Conservation (phyloP, 2,329 filamentous ascomycete genomes). For the Colletotrichum eremochloae region DNA sequence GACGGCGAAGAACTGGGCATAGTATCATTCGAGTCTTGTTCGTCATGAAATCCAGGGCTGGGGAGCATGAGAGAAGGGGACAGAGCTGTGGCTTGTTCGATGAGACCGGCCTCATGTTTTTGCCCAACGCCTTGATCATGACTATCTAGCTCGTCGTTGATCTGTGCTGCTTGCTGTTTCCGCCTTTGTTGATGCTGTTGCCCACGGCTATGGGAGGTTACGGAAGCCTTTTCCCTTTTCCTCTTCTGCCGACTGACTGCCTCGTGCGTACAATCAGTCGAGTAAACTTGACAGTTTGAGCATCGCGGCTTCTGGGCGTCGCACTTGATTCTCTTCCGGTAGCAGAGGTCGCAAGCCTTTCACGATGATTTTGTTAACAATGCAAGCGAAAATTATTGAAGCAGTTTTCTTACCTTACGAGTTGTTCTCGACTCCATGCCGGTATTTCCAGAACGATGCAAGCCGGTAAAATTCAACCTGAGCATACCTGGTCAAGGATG, state of each 20-base stretch:
- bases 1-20: background rate
- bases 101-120: background rate
- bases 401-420: no score
- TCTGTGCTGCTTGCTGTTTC: background rate
- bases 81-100: background rate
- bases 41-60: background rate
- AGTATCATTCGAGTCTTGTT: background rate
- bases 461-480: no score
- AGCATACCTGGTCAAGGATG: no score
- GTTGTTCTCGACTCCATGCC: no score
- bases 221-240: background rate
- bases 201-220: background rate
- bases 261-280: background rate
- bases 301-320: background rate
- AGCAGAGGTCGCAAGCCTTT: background rate
- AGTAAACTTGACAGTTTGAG: background rate
- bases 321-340: background rate
- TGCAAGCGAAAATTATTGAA: no score
- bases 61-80: background rate
- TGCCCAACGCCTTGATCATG: background rate
- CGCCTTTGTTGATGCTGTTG: background rate
- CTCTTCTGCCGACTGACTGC: background rate
- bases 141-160: background rate
- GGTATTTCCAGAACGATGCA: no score
- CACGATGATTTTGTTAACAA: no score